Base-by-base conservation (phyloP, 2,329 filamentous ascomycete genomes). In the Claviceps sp. region DNA sequence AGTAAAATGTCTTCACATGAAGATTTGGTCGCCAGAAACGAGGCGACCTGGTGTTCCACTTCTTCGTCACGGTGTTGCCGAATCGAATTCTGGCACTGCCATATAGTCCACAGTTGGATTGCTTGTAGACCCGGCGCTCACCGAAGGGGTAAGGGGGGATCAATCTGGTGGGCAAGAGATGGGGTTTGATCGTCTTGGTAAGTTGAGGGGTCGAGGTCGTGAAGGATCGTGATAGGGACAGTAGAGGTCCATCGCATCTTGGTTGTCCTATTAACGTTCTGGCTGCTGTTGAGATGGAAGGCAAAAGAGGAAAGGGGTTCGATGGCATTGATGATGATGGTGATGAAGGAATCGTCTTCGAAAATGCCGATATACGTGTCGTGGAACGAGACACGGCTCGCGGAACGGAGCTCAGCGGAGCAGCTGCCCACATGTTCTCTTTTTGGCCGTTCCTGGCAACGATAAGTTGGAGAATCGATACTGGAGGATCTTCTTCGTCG, bases 21-120 rank as follows among this genome's bases (percentile, higher is more conserved):
- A 88, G 75, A 66, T 93, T 93, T 55, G 85, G 86, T 49, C 80
- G 76, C 87, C 87, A 93, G 59, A 75, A 71, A 52, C 86, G 79
- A 46, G 82, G 78, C 49, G 82, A 82, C 71, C 88, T 90, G 64
- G 82, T 77, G 62, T 83, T 77, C 60, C 81, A 76, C 58, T 77
- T 72, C 45, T 80, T 81, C 38, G 89, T 80, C 49, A 91, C 81
- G 59, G 79, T 85, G 77, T 91, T 89, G 65, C 87, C 87, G 68
- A 85, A 88, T 49, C 82, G 85, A 64, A 90, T 85, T 61, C 80
- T 80, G 56, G 80, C 73, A 42, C 69, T 69, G 59, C 83, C 87
- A 70, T 86, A 88, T 8, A 89, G 80, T 45, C 85, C 85, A 53
- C 71, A 75, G 72, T 89, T 87, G 59, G 83, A 82, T 68, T 93